Conservation (phyloP, 768 basidiomycete species). For the Leccinum aurantiacum region DNA sequence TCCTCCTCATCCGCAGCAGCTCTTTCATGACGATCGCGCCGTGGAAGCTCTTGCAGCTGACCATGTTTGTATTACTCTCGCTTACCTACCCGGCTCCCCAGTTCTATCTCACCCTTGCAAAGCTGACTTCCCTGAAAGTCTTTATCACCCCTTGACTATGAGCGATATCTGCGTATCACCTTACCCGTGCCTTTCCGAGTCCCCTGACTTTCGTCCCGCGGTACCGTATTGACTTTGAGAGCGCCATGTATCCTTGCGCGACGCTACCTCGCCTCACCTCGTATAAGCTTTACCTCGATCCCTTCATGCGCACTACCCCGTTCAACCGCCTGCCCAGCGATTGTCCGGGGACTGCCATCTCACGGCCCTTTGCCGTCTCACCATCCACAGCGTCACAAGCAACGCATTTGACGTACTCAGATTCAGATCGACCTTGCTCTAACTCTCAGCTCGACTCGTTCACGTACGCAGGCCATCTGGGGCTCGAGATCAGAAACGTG, state of each 20-base stretch:
- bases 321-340: conserved; percentile 32
- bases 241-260: conserved; percentile 36
- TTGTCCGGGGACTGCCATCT: conserved; percentile 31
- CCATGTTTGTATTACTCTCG: conserved; percentile 21
- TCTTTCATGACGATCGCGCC: conserved; percentile 32
- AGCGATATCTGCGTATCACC: conserved; percentile 7
- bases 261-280: conserved; percentile 18
- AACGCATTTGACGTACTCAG: conserved; percentile 36
- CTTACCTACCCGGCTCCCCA: conserved; percentile 10
- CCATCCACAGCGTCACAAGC: conserved; percentile 34
- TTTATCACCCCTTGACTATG: conserved; percentile 29
- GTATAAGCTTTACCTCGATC: conserved; percentile 36
- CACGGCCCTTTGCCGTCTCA: conserved; percentile 28
- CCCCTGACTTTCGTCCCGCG: conserved; percentile 10
- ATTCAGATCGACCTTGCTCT: conserved; percentile 26
- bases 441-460: conserved; percentile 36
- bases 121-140: conserved; percentile 28
- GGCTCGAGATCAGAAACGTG: conserved; percentile 37
- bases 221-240: conserved; percentile 31
- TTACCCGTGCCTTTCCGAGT: not conserved
- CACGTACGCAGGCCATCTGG: conserved; percentile 34
- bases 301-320: conserved; percentile 29
- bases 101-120: conserved; percentile 32
- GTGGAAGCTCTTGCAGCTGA: conserved; percentile 17
- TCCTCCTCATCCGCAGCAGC: conserved; percentile 18